Conservation (phyloP, 2,329 filamentous ascomycete genomes). For the Monascus ruber region DNA sequence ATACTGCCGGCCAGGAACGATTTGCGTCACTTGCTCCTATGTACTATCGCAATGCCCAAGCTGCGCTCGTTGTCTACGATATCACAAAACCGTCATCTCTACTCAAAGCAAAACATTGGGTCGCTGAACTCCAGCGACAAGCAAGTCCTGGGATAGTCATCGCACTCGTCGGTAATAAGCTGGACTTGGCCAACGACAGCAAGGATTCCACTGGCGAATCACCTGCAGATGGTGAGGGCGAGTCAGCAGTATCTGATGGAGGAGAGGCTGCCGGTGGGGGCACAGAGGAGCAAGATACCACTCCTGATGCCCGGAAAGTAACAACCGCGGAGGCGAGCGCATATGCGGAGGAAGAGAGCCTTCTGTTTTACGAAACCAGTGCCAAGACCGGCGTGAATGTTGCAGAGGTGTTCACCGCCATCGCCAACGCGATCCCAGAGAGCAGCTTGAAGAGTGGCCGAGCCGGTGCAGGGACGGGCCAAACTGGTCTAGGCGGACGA, state of each 20-base stretch:
- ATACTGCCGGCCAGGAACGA: slow-evolving; percentile 94
- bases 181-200: slow-evolving; percentile 62
- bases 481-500: slow-evolving; percentile 42
- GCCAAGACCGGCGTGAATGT: slow-evolving; percentile 95
- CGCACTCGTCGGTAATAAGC: slow-evolving; percentile 91
- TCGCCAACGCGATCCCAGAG: slow-evolving; percentile 95
- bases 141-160: slow-evolving; percentile 95
- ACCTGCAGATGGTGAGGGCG: slow-evolving; percentile 28
- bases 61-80: slow-evolving; percentile 95
- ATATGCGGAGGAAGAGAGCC: slow-evolving; percentile 87
- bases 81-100: slow-evolving; percentile 93
- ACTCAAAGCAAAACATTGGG: slow-evolving; percentile 97
- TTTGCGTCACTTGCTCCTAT: slow-evolving; percentile 94
- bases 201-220: slow-evolving; percentile 34
- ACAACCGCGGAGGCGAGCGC: slow-evolving; percentile 80
- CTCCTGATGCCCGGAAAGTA: slow-evolving; percentile 72
- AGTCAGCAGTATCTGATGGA: slow-evolving; percentile 18
- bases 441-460: slow-evolving; percentile 84
- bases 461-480: slow-evolving; percentile 50
- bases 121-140: slow-evolving; percentile 91
- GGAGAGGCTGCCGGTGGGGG: slow-evolving; percentile 38
- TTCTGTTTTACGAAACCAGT: slow-evolving; percentile 96
- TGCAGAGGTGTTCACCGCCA: slow-evolving; percentile 91
- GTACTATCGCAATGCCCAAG: slow-evolving; percentile 99
- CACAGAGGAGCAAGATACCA: slow-evolving; percentile 46